Base-by-base conservation (phyloP, 345 rosid species). In the Rhizophora apiculata region DNA sequence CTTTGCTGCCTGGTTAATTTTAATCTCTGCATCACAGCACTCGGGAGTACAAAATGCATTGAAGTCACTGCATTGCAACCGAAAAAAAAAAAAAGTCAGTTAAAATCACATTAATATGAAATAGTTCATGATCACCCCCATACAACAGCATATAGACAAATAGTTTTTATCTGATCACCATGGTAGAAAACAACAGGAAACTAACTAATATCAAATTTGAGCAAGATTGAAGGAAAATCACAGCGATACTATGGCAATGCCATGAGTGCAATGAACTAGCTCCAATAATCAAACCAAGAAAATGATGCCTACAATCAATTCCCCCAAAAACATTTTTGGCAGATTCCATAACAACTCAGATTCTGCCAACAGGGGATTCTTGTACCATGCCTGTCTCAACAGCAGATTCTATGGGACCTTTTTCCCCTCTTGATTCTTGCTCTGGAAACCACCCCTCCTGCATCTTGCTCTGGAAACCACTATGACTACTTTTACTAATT, bases 21-120 rank as follows among this genome's bases (percentile, higher is more conserved):
- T 30, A 55, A 77, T 63, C 52, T 67, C 78, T 5, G 55, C 64
- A 19, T 19, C 19, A 16, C 82, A 77, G 76, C 86, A 82, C 37
- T 72, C 74, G 26, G 54, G 75, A 16, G 77, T 53, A 37, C 83
- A 82, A 74, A 79, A 82, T 37, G 82, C 76, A 61, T 26, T 30
- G 37, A 75, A 62, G 59, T 68, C 39, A 21, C 83, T 79, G 76
- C 78, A 72, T 71, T 62, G 16, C 18, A 70, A 26, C 46, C 34
- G 46, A 1, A 22, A 46, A 63, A 53, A 57, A 37, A 57, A 55
- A 63, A 51, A 24, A 62, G 37, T 8, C 37, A 34, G 37, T 34
- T 34, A 34, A 62, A 60, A 30, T 36, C 60, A 43, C 16, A n/a
- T 32, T 18, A 18, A 53, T 22, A 34, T 31, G 27, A n/a, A 22